These are phyloP conservation scores for Cystobasidium tubakii DNA, from an alignment of 768 basidiomycete genomes.

Conservation along the genomic window DNA sequence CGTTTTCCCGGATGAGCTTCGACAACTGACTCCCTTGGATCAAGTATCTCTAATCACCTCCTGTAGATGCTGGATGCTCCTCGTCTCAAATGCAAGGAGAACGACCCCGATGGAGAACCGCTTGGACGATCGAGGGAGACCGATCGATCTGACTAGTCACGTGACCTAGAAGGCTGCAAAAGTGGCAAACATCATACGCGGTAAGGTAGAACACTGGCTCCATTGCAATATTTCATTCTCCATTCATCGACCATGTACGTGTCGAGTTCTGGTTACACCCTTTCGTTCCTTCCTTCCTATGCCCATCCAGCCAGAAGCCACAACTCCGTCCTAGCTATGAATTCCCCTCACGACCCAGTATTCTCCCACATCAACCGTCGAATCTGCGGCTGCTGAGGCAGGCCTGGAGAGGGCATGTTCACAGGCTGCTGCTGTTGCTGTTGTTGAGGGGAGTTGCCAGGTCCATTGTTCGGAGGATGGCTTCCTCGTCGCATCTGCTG, in stretches of 20 bases:
- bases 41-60: too few species aligned
- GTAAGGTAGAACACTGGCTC: too few species aligned
- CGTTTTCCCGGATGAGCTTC: too few species aligned
- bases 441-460: neutral
- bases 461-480: neutral
- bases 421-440: neutral
- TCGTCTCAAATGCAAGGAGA: too few species aligned
- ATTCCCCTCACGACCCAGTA: neutral
- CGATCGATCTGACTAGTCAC: neutral
- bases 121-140: neutral
- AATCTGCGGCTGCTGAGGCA: slow-evolving; percentile 26
- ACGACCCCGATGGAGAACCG: neutral
- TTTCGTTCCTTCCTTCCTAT: too few species aligned
- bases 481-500: neutral
- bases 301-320: too few species aligned
- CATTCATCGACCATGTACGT: too few species aligned
- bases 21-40: too few species aligned
- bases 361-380: slow-evolving; percentile 35
- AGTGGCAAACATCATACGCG: too few species aligned
- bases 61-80: too few species aligned
- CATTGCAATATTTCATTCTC: too few species aligned
- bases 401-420: neutral
- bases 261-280: too few species aligned
- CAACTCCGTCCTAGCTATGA: neutral
- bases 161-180: neutral